Base-by-base conservation (phyloP, 1,284 basidiomycete species). In the Ceratobasidium sp. region DNA sequence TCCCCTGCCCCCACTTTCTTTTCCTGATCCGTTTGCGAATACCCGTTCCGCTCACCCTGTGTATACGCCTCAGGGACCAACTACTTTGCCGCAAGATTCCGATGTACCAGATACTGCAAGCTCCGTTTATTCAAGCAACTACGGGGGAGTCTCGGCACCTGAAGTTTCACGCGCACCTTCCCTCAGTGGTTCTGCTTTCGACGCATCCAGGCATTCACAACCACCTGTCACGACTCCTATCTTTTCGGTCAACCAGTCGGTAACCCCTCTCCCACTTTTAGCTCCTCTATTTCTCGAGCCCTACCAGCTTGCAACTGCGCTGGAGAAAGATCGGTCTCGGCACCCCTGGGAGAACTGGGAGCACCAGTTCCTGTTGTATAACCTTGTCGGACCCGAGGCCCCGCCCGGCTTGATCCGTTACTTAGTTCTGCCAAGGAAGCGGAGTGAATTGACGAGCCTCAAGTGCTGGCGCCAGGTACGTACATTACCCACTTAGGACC, bases 261-360 rank as follows among this genome's bases (percentile, higher is more conserved):
- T 24, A 24, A 9, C 49, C 22, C 49, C n/a, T 6, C 49, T 62
- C 22, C 59, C 59, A 8, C 39, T 62, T 7, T 13, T 22, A 2
- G 11, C 59, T 41, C 34, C 41, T 37, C 11, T 62, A 19, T 24
- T 14, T 43, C 34, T 62, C 19, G 13, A 5, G 22, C 37, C 34
- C 7, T 9, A n/a, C 16, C 16, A 62, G 37, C 59, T 62, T 24
- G 37, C 6, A 43, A 8, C 3, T 27, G 22, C 43, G n/a, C 59
- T 62, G 13, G 8, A 7, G 6, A 19, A 43, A 4, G 24, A 16
- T 22, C 59, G 59, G 22, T 41, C 16, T 6, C 6, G 29, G 14
- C 7, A 6, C 24, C 11, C 11, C 13, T 62, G 59, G 59, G 59
- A 43, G 14, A 24, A 62, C 59, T 62, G 59, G 59, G 59, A 62